Percentiles rank a stretch among this genome's conserved stretches.
phyloP scores from a whole-genome alignment of 2,329 filamentous ascomycete genomes.

The Xylariaceae sp. region DNA sequence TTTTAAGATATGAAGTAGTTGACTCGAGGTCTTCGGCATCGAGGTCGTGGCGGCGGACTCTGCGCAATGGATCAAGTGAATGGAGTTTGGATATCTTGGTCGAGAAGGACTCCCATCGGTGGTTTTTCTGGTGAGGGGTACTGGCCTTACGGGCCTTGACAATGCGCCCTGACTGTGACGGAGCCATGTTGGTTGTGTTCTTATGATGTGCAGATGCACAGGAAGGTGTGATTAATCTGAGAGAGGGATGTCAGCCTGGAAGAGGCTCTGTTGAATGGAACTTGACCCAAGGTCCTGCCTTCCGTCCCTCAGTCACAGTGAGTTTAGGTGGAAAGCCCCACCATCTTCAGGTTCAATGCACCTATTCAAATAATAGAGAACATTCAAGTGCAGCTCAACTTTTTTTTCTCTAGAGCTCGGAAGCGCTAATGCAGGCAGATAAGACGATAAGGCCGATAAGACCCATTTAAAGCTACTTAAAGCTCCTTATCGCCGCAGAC shows the following conservation, averaged over 20 bases:
- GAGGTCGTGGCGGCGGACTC: conserved; percentile 79
- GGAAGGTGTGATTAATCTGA: background rate
- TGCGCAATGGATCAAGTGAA: conserved; percentile 84
- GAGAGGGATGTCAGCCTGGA: background rate
- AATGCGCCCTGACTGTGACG: conserved; percentile 62
- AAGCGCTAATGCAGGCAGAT: conserved; percentile 20
- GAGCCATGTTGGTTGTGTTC: conserved; percentile 50
- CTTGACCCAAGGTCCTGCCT: no score
- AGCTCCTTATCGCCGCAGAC: background rate
- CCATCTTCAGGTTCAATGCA: no score
- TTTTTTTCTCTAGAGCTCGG: conserved; percentile 24
- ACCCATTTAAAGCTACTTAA: background rate
- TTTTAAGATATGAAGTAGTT: conserved; percentile 81
- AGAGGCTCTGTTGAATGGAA: no score
- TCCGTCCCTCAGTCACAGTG: no score
- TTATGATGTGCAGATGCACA: conserved; percentile 10
- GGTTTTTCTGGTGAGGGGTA: conserved; percentile 74
- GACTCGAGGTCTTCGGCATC: conserved; percentile 72
- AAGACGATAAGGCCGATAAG: conserved; percentile 15
- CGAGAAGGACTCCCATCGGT: conserved; percentile 89
- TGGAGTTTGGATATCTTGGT: conserved; percentile 87
- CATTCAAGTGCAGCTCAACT: conserved; percentile 18
- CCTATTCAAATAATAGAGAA: conserved; percentile 16
- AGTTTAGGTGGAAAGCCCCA: no score
- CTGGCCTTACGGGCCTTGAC: conserved; percentile 61